Evolutionary conservation across 352 stramenopile species (phyloP).

Genomic region (Globisporangium cystogenes): DNA sequence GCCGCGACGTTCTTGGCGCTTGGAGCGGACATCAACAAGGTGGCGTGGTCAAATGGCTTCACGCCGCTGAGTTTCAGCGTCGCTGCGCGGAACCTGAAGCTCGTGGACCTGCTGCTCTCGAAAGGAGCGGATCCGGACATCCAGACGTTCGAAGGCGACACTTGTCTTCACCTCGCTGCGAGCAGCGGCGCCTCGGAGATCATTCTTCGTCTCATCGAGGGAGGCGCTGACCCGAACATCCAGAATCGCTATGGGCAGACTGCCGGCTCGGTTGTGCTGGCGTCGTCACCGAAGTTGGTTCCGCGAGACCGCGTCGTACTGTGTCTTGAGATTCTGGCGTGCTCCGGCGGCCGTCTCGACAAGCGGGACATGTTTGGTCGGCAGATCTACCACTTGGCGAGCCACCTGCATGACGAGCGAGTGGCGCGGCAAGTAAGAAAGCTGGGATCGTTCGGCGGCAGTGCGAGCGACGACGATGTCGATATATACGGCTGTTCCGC

Average conservation of each 20-base stretch:
- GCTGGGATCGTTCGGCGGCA: slow-evolving; percentile 15
- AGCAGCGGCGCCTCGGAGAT: slow-evolving; percentile 33
- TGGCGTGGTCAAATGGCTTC: slow-evolving; percentile 76
- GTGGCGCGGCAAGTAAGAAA: slow-evolving; percentile 28
- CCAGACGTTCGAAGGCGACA: slow-evolving; percentile 54
- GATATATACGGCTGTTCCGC: slow-evolving; percentile 68
- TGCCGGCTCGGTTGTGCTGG: slow-evolving; percentile 45
- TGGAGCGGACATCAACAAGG: slow-evolving; percentile 49
- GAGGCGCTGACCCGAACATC: slow-evolving; percentile 47
- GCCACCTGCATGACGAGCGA: slow-evolving; percentile 30
- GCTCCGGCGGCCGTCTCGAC: slow-evolving; percentile 36
- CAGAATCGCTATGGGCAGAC: slow-evolving; percentile 74
- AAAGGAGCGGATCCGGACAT: slow-evolving; percentile 65
- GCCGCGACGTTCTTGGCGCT: slow-evolving; percentile 62
- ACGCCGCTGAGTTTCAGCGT: slow-evolving; percentile 65
- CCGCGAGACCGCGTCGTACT: slow-evolving; percentile 22
- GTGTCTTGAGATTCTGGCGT: slow-evolving; percentile 49
- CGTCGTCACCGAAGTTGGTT: slow-evolving; percentile 12
- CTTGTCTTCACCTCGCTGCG: slow-evolving; percentile 67
- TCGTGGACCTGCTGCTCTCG: slow-evolving; percentile 66
- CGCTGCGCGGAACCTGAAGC: slow-evolving; percentile 22
- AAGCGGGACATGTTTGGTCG: slow-evolving; percentile 63
- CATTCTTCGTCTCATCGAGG: slow-evolving; percentile 45
- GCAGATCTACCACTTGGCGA: slow-evolving; percentile 46
- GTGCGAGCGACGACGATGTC: slow-evolving; percentile 18